phyloP scores from a whole-genome alignment of 2,329 filamentous ascomycete species.

The Epichloe hybrida region DNA sequence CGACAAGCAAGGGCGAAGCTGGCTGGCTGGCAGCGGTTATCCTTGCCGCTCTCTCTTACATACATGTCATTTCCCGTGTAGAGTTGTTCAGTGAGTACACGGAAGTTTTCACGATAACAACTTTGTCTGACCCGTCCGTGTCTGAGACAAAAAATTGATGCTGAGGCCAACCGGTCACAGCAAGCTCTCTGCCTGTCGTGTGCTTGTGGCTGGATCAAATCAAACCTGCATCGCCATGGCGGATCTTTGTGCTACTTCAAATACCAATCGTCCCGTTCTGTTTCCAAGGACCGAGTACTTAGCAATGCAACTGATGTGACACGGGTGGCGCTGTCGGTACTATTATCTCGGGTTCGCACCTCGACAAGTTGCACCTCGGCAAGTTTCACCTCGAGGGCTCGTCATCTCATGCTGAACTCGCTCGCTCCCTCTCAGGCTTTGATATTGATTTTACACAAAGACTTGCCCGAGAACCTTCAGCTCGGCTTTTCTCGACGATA shows the following conservation, averaged over 20 bases:
- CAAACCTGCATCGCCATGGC: neutral
- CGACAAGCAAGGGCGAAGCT: too few species aligned
- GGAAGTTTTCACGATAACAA: neutral
- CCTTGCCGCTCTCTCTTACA: too few species aligned
- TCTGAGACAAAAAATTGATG: neutral
- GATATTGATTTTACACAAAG: neutral
- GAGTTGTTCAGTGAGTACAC: neutral
- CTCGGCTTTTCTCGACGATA: neutral
- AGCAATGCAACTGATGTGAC: neutral
- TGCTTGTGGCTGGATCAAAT: neutral
- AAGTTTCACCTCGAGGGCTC: neutral
- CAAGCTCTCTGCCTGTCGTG: neutral
- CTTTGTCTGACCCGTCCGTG: neutral
- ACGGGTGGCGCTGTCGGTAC: neutral
- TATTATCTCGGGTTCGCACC: neutral
- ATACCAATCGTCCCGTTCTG: neutral
- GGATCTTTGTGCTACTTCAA: neutral
- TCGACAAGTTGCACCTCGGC: neutral
- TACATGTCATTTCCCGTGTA: too few species aligned
- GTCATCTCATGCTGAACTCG: neutral
- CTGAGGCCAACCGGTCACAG: too few species aligned
- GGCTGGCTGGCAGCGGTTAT: too few species aligned
- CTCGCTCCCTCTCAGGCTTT: neutral
- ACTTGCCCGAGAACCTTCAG: neutral
- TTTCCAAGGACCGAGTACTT: neutral